These are phyloP conservation scores for Kazachstania martiniae DNA, from an alignment of 805 yeast genomes.

Conservation along the genomic window DNA sequence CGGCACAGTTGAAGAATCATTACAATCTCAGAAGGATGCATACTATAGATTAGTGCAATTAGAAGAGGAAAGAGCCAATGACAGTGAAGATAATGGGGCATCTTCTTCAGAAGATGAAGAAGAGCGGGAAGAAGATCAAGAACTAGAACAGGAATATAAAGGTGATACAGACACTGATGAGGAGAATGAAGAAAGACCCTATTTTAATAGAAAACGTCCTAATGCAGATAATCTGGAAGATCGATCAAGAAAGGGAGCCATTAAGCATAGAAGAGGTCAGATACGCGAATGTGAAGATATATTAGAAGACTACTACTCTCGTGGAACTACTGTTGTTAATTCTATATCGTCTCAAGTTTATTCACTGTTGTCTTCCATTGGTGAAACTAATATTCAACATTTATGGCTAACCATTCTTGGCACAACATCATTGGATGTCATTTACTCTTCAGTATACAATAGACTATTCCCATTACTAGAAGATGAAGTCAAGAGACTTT, in stretches of 20 bases:
- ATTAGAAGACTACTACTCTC: conserved; percentile 68
- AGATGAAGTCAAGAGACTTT: conserved; percentile 74
- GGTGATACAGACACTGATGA: conserved; percentile 22
- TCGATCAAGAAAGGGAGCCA: conserved; percentile 15
- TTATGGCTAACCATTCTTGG: conserved; percentile 89
- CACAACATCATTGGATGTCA: conserved; percentile 65
- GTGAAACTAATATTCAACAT: conserved; percentile 58
- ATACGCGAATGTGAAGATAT: conserved; percentile 39
- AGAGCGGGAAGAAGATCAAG: conserved; percentile 19
- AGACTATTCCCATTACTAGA: conserved; percentile 59
- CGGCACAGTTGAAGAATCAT: conserved; percentile 55
- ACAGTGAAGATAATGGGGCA: conserved; percentile 27
- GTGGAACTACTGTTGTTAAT: conserved; percentile 68
- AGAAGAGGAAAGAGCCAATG: conserved; percentile 29
- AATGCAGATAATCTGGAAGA: conserved; percentile 10
- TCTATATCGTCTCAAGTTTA: conserved; percentile 74
- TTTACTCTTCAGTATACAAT: conserved; percentile 66
- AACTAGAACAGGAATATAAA: conserved; percentile 21
- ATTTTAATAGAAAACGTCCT: conserved; percentile 17
- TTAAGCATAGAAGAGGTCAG: conserved; percentile 33
- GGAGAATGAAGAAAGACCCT: conserved; percentile 9
- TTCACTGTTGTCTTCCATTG: conserved; percentile 67
- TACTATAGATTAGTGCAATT: conserved; percentile 41
- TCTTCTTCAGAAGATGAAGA: conserved; percentile 23
- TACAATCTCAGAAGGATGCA: conserved; percentile 49